These are phyloP conservation scores for Biscutella laevigata DNA, from an alignment of 441 rosid genomes.

Conservation along the genomic window DNA sequence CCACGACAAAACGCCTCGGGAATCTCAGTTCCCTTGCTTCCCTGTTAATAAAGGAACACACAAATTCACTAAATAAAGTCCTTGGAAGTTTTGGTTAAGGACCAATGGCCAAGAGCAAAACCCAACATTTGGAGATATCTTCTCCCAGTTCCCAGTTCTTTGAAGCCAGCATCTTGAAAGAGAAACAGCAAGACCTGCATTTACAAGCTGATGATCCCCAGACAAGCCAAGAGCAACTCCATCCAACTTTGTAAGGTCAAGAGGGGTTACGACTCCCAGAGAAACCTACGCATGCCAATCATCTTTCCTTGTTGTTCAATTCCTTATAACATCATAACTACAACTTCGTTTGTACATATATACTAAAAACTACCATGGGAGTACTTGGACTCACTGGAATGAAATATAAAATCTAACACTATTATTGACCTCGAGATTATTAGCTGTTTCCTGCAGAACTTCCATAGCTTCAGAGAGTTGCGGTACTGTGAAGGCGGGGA, in stretches of 20 bases:
- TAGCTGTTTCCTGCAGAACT: conserved; percentile 53
- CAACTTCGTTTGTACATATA: neutral
- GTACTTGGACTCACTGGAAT: neutral
- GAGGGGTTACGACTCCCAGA: conserved; percentile 52
- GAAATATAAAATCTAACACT: neutral
- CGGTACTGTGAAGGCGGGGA: conserved; percentile 77
- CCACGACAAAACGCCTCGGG: conserved; percentile 63
- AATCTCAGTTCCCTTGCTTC: conserved; percentile 30
- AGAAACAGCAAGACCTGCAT: conserved; percentile 84
- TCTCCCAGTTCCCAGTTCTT: conserved; percentile 63
- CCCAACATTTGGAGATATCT: conserved; percentile 41
- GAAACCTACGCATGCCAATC: conserved; percentile 42
- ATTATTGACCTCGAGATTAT: conserved; percentile 39
- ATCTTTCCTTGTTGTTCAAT: neutral
- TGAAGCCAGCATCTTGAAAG: conserved; percentile 75
- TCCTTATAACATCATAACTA: neutral
- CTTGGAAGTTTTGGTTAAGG: conserved; percentile 10
- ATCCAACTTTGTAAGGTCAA: conserved; percentile 37
- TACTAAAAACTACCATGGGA: neutral
- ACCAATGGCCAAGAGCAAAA: conserved; percentile 8
- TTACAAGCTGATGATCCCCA: conserved; percentile 73
- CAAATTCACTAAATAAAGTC: conserved; percentile 26
- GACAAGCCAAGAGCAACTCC: conserved; percentile 57
- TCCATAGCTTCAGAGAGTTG: conserved; percentile 84
- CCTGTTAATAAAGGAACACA: conserved; percentile 27